Percentiles rank a stretch among this genome's conserved stretches.
Conservation (phyloP, 768 basidiomycete species). For the Termitomyces sp. region DNA sequence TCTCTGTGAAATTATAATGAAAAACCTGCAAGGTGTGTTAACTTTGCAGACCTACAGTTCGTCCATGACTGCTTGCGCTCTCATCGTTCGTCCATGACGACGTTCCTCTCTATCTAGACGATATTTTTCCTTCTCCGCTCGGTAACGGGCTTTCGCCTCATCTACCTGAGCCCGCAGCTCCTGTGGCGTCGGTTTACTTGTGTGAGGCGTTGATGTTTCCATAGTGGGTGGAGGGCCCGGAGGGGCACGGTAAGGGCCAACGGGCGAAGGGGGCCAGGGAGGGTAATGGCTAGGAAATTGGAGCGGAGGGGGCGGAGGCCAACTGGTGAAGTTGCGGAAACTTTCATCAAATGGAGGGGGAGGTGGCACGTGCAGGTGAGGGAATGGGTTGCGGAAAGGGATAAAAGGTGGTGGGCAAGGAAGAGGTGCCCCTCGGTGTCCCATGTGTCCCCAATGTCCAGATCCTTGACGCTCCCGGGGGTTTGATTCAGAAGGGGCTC, state of each 20-base stretch:
- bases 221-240: slow-evolving; percentile 9
- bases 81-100: slow-evolving; percentile 30
- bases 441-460: slow-evolving; percentile 1
- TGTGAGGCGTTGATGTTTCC: slow-evolving; percentile 14
- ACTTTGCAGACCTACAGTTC: slow-evolving; percentile 9
- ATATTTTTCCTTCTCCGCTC: slow-evolving; percentile 65
- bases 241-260: neutral
- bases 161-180: slow-evolving; percentile 49
- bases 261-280: slow-evolving; percentile 8
- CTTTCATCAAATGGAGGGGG: slow-evolving; percentile 13
- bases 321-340: slow-evolving; percentile 1
- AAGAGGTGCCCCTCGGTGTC: slow-evolving; percentile 1
- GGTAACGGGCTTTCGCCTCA: slow-evolving; percentile 62
- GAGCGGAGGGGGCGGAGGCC: slow-evolving; percentile 16
- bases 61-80: slow-evolving; percentile 5
- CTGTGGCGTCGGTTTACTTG: slow-evolving; percentile 23
- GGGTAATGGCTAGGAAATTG: slow-evolving; percentile 3
- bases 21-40: neutral
- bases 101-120: slow-evolving; percentile 51
- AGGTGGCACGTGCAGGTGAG: slow-evolving; percentile 7
- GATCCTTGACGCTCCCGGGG: slow-evolving; percentile 6
- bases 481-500: neutral
- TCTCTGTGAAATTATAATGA: neutral
- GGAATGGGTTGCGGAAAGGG: slow-evolving; percentile 2
- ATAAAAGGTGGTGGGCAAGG: slow-evolving; percentile 4